These are phyloP conservation scores for Groenewaldozyma salmanticensis DNA, from an alignment of 805 yeast species.

Conservation along the genomic window DNA sequence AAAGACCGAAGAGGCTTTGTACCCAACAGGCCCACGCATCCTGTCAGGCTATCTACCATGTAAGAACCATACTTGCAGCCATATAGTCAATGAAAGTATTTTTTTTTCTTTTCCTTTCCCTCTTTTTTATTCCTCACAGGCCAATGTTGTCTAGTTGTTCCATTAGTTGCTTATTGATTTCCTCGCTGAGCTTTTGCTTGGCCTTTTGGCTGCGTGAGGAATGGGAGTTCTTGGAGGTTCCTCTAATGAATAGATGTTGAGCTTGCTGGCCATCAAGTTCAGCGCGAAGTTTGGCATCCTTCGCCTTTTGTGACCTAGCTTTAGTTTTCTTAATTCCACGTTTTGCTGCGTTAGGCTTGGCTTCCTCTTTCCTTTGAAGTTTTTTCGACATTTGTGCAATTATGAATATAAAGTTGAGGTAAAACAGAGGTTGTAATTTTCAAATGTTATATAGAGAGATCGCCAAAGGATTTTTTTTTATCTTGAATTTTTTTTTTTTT, in stretches of 20 bases:
- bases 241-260: not conserved
- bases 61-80: too few relatives aligned
- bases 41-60: not conserved
- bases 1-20: constrained; percentile 25
- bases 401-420: too few relatives aligned
- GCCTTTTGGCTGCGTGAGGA: not conserved
- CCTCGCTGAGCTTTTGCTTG: not conserved
- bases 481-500: constrained; percentile 3
- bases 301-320: not conserved
- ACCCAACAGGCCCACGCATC: not conserved
- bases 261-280: not conserved
- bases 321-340: not conserved
- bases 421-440: too few relatives aligned
- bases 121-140: not conserved
- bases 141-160: constrained; percentile 11
- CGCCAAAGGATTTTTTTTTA: constrained; percentile 5
- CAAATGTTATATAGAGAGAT: too few relatives aligned
- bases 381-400: too few relatives aligned
- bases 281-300: not conserved
- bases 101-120: too few relatives aligned
- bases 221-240: not conserved
- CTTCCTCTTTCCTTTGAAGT: too few relatives aligned
- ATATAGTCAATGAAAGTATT: too few relatives aligned
- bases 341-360: too few relatives aligned
- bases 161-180: constrained; percentile 6